Conservation (phyloP, 2,329 filamentous ascomycete species). For the Colletotrichum liaoningense region DNA sequence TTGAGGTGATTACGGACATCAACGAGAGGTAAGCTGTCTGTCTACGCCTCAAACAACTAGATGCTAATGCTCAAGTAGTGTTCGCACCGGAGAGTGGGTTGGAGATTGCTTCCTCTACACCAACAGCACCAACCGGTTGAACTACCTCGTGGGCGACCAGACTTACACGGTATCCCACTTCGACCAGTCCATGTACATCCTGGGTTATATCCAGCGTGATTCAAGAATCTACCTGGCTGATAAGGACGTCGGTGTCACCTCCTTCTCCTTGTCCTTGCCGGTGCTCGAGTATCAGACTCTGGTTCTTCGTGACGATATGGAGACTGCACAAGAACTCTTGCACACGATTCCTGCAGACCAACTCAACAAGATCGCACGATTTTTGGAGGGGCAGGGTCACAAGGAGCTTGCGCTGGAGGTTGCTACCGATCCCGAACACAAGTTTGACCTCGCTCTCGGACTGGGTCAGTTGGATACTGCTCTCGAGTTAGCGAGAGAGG, state of each 20-base stretch:
- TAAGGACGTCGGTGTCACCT: slow-evolving; percentile 93
- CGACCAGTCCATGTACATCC: slow-evolving; percentile 92
- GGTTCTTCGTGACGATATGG: slow-evolving; percentile 92
- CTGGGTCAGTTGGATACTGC: slow-evolving; percentile 88
- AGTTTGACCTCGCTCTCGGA: slow-evolving; percentile 90
- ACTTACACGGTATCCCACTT: slow-evolving; percentile 98
- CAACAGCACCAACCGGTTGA: slow-evolving; percentile 94
- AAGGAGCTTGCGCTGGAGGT: slow-evolving; percentile 96
- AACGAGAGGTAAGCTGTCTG: slow-evolving; percentile 78
- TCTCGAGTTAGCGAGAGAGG: slow-evolving; percentile 82
- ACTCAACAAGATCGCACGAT: slow-evolving; percentile 97
- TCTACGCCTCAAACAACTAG: neutral
- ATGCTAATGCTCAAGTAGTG: slow-evolving; percentile 60
- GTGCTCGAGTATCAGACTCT: slow-evolving; percentile 98
- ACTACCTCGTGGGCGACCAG: slow-evolving; percentile 97
- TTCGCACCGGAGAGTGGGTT: slow-evolving; percentile 96
- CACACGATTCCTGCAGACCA: slow-evolving; percentile 88
- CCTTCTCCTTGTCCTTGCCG: slow-evolving; percentile 88
- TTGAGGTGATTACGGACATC: slow-evolving; percentile 96
- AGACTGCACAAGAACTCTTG: slow-evolving; percentile 87
- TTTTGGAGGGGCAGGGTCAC: slow-evolving; percentile 96
- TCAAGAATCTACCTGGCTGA: slow-evolving; percentile 95
- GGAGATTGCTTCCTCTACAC: slow-evolving; percentile 99
- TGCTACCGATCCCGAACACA: slow-evolving; percentile 94
- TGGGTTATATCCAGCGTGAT: slow-evolving; percentile 95